A percentile compares a stretch with the other conserved stretches of the same genome.
Conservation (phyloP, 129 eudicot genomes). For the Helianthus annuus region DNA sequence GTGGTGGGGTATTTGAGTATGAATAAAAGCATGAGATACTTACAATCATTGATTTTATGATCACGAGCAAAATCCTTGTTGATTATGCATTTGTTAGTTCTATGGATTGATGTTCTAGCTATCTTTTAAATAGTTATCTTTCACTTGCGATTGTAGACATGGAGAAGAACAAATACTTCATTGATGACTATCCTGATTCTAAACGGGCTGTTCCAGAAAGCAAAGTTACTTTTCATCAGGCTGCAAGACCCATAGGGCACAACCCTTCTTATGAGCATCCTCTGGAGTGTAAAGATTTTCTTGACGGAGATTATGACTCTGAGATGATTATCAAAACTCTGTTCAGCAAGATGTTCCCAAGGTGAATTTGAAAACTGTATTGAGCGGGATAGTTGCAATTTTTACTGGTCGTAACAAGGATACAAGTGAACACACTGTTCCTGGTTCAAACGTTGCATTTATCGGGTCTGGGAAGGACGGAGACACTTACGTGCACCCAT, state of each 20-base stretch:
- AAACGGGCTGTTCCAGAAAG: slow-evolving; percentile 49
- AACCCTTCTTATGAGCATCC: slow-evolving; percentile 14
- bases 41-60: neutral
- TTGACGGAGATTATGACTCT: slow-evolving; percentile 49
- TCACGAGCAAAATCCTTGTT: neutral
- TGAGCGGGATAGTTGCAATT: slow-evolving; percentile 77
- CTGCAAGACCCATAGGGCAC: slow-evolving; percentile 29
- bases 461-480: slow-evolving; percentile 81
- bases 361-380: slow-evolving; percentile 81
- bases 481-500: slow-evolving; percentile 70
- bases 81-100: neutral
- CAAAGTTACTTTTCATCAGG: slow-evolving; percentile 20
- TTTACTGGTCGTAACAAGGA: slow-evolving; percentile 76
- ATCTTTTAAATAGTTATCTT: slow-evolving; percentile 25
- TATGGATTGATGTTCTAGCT: neutral
- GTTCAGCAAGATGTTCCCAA: slow-evolving; percentile 47
- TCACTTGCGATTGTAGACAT: slow-evolving; percentile 44
- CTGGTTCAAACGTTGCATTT: slow-evolving; percentile 66
- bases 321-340: slow-evolving; percentile 42
- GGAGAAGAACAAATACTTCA: slow-evolving; percentile 45
- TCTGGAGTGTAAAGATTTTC: slow-evolving; percentile 53
- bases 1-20: too few species aligned
- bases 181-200: slow-evolving; percentile 57
- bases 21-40: neutral
- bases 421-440: slow-evolving; percentile 17